Evolutionary conservation across 768 basidiomycete species (phyloP).

Genomic region (Russula abietina): DNA sequence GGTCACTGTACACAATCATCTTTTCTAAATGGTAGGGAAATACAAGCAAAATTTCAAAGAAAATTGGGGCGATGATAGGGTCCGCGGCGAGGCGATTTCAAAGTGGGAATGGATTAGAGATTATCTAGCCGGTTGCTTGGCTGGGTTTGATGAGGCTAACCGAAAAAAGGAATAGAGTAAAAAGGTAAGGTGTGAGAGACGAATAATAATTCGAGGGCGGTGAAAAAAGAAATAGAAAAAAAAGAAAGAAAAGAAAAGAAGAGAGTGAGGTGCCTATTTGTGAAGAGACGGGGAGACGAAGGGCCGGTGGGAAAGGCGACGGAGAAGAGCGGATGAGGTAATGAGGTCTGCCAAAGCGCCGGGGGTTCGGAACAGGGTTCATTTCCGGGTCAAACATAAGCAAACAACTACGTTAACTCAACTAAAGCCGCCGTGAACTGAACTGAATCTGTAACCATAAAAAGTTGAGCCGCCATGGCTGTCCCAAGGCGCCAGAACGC

Average conservation of each 20-base stretch:
- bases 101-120: not conserved
- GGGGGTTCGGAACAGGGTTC: conserved; percentile 1
- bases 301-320: not conserved
- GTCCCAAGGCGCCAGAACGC: not conserved
- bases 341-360: not conserved
- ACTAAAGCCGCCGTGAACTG: conserved; percentile 2
- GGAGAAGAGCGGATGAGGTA: conserved; percentile 2
- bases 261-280: not conserved
- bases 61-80: not conserved
- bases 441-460: conserved; percentile 11
- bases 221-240: not conserved
- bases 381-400: conserved; percentile 14
- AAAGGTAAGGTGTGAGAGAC: not conserved
- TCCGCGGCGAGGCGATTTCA: not conserved
- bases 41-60: not conserved
- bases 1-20: not conserved
- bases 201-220: not conserved
- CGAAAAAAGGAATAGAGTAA: not conserved
- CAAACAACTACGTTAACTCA: conserved; percentile 9
- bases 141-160: not conserved
- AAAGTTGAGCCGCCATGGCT: not conserved
- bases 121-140: not conserved
- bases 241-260: not conserved
- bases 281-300: not conserved
- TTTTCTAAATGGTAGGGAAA: not conserved